These are phyloP conservation scores for Zoysia japonica DNA, from an alignment of 176 grass and related monocot species.

Conservation along the genomic window DNA sequence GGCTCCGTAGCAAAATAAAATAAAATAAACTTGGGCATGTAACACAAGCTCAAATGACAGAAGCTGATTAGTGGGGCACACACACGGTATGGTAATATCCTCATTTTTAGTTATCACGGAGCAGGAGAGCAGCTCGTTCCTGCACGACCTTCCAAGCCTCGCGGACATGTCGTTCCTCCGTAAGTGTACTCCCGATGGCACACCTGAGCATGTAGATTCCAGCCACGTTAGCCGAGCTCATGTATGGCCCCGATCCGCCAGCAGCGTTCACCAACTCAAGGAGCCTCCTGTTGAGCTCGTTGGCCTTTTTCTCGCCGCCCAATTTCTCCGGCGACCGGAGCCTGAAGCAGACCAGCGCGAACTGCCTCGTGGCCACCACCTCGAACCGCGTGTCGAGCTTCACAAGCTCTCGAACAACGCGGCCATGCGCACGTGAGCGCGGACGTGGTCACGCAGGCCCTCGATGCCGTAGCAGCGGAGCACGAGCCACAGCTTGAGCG, in stretches of 20 bases:
- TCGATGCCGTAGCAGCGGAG: conserved; percentile 48
- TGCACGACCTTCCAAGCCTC: conserved; percentile 59
- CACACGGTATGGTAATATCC: no score
- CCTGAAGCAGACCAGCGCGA: conserved; percentile 43
- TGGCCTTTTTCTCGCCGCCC: neutral
- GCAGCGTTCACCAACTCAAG: conserved; percentile 53
- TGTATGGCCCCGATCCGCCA: conserved; percentile 33
- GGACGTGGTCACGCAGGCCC: conserved; percentile 41
- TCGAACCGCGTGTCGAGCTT: neutral
- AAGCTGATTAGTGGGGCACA: no score
- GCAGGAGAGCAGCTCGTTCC: conserved; percentile 37
- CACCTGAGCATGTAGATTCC: conserved; percentile 62
- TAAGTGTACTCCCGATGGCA: conserved; percentile 61
- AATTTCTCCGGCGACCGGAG: neutral
- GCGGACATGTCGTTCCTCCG: conserved; percentile 52
- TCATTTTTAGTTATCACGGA: neutral
- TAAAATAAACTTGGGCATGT: no score
- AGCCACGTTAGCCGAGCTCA: conserved; percentile 57
- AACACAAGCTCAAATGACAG: no score
- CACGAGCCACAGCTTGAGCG: conserved; percentile 58
- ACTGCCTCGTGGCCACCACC: neutral
- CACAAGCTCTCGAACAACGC: neutral
- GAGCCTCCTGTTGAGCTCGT: conserved; percentile 26
- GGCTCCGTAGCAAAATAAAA: no score
- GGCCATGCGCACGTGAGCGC: conserved; percentile 35